Conservation (phyloP, 208 protist genomes). For the Paratrypanosoma confusum region DNA sequence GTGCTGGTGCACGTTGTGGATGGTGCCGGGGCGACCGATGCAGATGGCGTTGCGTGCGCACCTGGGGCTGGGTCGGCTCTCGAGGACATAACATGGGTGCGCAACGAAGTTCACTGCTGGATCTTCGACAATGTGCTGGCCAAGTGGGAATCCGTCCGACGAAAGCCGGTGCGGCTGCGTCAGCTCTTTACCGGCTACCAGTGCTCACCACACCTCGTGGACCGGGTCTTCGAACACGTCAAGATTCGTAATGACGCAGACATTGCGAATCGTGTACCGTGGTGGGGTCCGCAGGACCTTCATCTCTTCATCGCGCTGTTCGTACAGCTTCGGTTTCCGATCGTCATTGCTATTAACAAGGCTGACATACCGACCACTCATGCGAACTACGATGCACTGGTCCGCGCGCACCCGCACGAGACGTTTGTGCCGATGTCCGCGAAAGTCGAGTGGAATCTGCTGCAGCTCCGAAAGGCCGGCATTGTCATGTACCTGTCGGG, state of each 20-base stretch:
- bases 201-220: slow-evolving; percentile 60
- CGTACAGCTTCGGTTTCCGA: slow-evolving; percentile 82
- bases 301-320: slow-evolving; percentile 87
- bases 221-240: slow-evolving; percentile 39
- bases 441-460: slow-evolving; percentile 61
- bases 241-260: slow-evolving; percentile 35
- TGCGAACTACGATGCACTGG: slow-evolving; percentile 14
- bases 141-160: slow-evolving; percentile 64
- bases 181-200: slow-evolving; percentile 90
- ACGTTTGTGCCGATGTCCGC: slow-evolving; percentile 68
- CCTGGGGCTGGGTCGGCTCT: slow-evolving; percentile 51
- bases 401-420: slow-evolving; percentile 65
- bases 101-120: slow-evolving; percentile 86
- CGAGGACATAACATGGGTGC: slow-evolving; percentile 88
- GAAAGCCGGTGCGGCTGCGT: slow-evolving; percentile 62
- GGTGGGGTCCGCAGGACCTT: slow-evolving; percentile 62
- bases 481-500: slow-evolving; percentile 53
- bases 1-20: slow-evolving; percentile 93
- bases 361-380: slow-evolving; percentile 52
- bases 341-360: slow-evolving; percentile 90
- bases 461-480: slow-evolving; percentile 41
- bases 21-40: slow-evolving; percentile 76
- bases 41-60: slow-evolving; percentile 63
- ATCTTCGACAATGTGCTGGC: slow-evolving; percentile 88
- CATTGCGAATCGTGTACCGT: slow-evolving; percentile 16